Evolutionary conservation across 2,329 filamentous ascomycete genomes (phyloP), one percentile per base, ranked within the genome.

Genomic region (Ploettnerulaceae sp.): DNA sequence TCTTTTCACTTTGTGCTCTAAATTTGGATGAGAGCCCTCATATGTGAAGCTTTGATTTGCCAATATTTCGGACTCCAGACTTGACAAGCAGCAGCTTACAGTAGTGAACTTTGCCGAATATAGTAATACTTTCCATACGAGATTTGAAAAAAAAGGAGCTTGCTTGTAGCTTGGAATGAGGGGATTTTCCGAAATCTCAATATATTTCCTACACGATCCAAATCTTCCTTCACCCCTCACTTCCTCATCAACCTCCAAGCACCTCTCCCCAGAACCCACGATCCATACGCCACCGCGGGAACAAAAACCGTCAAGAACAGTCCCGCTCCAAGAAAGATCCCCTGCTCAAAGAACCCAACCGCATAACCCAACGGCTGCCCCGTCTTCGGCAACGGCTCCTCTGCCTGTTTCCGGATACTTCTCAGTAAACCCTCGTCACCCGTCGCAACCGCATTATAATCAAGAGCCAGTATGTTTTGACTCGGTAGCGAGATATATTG

Each of bases 311-410:
- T 40, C 37, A 40, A 21, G 7, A 31, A 40, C 24, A 40, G 35
- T 2, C 62, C 56, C 5, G 58, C 56, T 2, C 67, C 67, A 1
- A 63, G 64, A 3, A 74, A 54, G 25, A 75, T 64, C 0, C 71
- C 72, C 48, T 72, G 68, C 48, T 74, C 70, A 51, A 75, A 75
- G 59, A 73, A 75, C 0, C 71, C 72, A 21, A 73, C 36, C 35
- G 63, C 49, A 47, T 53, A 28, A 44, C 70, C 52, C 22, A 57
- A 53, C 2, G 60, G 61, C 51, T 71, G 64, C 3, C 64, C 64
- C 2, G 63, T 63, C 3, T 67, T 53, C 8, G 57, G 60, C 37
- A 69, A 60, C 6, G 59, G 58, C 56, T 51, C 59, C 3, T 57
- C 46, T 1, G 59, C 55, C 22, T 53, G 29, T 17, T 54, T 48